phyloP scores from a whole-genome alignment of 192 early-diverging fungal genomes.

The Backusella australiensis region DNA sequence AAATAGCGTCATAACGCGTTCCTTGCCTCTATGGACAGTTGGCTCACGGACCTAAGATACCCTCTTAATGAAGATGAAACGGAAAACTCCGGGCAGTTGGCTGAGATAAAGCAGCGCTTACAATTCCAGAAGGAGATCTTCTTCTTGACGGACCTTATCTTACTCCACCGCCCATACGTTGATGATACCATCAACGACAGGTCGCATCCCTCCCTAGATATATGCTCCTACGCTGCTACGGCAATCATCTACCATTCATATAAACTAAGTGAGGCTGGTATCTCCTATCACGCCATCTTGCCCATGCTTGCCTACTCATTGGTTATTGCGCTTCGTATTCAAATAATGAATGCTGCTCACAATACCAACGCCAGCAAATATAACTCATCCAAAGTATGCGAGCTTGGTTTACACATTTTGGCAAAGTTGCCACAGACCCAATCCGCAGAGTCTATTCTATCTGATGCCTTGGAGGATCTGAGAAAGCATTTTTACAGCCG shows the following conservation, averaged over 20 bases:
- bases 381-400: neutral
- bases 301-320: neutral
- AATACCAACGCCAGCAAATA: neutral
- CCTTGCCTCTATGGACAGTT: neutral
- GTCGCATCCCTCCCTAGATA: neutral
- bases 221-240: neutral
- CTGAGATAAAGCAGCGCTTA: neutral
- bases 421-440: neutral
- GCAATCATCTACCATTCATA: neutral
- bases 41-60: neutral
- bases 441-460: neutral
- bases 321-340: neutral
- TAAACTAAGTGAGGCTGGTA: neutral
- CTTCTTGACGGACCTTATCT: neutral
- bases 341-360: neutral
- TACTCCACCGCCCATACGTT: neutral
- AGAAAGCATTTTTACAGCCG: neutral
- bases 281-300: neutral
- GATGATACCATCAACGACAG: neutral
- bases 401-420: neutral
- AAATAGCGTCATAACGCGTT: neutral
- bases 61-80: neutral
- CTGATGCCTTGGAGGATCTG: neutral
- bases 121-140: neutral
- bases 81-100: too few species aligned